phyloP scores from a whole-genome alignment of 352 stramenopile genomes.

The Globisporangium perplexum region DNA sequence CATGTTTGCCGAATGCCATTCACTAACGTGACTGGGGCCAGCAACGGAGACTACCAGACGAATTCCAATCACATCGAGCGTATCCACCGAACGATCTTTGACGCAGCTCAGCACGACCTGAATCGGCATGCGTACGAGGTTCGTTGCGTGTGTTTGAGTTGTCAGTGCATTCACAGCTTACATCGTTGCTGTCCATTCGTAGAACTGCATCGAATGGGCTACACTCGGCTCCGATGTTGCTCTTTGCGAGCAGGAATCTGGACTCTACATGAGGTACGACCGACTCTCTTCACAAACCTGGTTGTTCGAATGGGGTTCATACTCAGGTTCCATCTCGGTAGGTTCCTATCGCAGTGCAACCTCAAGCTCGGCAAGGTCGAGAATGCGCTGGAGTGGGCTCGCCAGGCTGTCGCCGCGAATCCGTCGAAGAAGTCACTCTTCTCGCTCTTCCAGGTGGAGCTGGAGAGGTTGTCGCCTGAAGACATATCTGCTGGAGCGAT shows the following conservation, averaged over 20 bases:
- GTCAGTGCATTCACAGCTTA: not conserved
- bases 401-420: conserved; percentile 41
- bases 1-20: not conserved
- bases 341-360: conserved; percentile 27
- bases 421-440: conserved; percentile 58
- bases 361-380: conserved; percentile 27
- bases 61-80: conserved; percentile 11
- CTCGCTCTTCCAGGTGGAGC: conserved; percentile 36
- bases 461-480: conserved; percentile 14
- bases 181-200: not conserved
- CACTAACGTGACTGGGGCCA: conserved; percentile 4
- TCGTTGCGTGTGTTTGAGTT: not conserved
- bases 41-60: conserved; percentile 6
- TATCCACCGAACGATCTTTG: conserved; percentile 39
- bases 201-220: conserved; percentile 53
- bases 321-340: conserved; percentile 1
- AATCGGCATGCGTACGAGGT: conserved; percentile 40
- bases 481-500: conserved; percentile 11
- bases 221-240: conserved; percentile 21
- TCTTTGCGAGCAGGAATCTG: conserved; percentile 24
- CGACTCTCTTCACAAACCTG: too few species aligned
- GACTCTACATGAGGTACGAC: conserved; percentile 45
- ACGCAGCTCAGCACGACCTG: conserved; percentile 31
- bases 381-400: conserved; percentile 33
- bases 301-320: not conserved